Evolutionary conservation across 73 alveolate genomes (phyloP).

Genomic region (Diophrys appendiculata): DNA sequence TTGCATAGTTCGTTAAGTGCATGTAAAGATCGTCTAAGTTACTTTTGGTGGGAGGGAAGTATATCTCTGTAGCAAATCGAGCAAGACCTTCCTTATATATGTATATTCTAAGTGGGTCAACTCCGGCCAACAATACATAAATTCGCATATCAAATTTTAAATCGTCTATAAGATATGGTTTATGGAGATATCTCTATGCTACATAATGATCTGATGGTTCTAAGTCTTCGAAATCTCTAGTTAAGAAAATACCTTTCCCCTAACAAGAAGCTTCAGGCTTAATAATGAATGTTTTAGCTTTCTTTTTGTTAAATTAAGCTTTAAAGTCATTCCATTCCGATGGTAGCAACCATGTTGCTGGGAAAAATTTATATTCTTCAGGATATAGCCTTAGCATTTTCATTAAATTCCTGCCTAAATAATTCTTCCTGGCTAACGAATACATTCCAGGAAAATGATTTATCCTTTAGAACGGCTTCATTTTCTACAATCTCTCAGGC

Average conservation of each 20-base stretch:
- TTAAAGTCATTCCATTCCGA: conserved; percentile 15
- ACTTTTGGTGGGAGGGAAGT: conserved; percentile 53
- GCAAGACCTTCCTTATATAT: conserved; percentile 92
- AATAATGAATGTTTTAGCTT: conserved; percentile 36
- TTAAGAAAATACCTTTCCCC: conserved; percentile 95
- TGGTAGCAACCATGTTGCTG: conserved; percentile 22
- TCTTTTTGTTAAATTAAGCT: conserved; percentile 1
- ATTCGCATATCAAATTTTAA: conserved; percentile 93
- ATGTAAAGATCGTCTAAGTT: conserved; percentile 72
- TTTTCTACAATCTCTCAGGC: conserved; percentile 1
- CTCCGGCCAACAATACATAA: conserved; percentile 84
- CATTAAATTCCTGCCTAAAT: conserved; percentile 3
- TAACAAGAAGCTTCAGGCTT: conserved; percentile 94
- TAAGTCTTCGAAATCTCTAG: conserved; percentile 77
- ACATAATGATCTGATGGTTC: conserved; percentile 87
- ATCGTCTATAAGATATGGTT: conserved; percentile 93
- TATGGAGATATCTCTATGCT: conserved; percentile 85
- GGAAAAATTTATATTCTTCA: conserved; percentile 3
- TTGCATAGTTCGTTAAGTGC: conserved; percentile 93
- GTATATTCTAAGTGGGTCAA: conserved; percentile 88
- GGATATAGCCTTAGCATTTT: conserved; percentile 13
- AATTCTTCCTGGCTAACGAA: conserved; percentile 6
- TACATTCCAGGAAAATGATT: conserved; percentile 37
- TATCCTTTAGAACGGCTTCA: conserved; percentile 4
- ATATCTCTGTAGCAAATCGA: conserved; percentile 87